Base-by-base conservation (phyloP, 2,329 filamentous ascomycete species). In the Pseudocercospora vitis region DNA sequence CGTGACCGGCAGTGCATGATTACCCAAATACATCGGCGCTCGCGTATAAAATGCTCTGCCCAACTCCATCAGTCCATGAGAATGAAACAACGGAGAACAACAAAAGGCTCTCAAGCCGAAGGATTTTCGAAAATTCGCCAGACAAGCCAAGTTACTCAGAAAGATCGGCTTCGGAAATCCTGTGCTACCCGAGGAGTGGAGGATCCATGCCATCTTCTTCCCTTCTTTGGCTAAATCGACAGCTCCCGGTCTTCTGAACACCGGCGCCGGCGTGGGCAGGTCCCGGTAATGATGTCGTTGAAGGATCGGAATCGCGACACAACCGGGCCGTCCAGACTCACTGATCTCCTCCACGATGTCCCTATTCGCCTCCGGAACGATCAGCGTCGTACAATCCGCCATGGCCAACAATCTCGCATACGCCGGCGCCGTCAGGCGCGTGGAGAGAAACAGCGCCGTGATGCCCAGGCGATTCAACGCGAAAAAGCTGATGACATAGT, bases 71-170 rank as follows among this genome's bases (percentile, higher is more conserved):
- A 85, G 71, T 0, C 81, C 83, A 62, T 83, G 80, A 39, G 78
- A 79, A 63, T 86, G 83, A 53, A 79, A 85, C 2, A 85, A 67
- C 0, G 83, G 82, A 1, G 82, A 68, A 2, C 81, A 80, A 40
- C 81, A 73, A 52, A 85, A 79, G 0, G 75, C 74, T 18, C 72
- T 71, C 70, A 81, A 68, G 3, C 71, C 72, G 60, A 77, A 74
- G 19, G 73, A 74, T 8, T 70, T 72, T 9, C 72, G 66, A 50
- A 76, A 80, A 48, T 80, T 81, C 7, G 72, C 71, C 7, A 84
- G 66, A 5, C 74, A 76, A 9, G 76, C 73, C 7, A 68, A 65
- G 49, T 86, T 80, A 0, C 77, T 81, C 45, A 82, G 78, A 53
- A 76, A 82, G 40, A 86, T 84, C 9, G 44, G 44, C 7, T 47